Evolutionary conservation across 805 yeast genomes (phyloP), one percentile per base, ranked within the genome.

Genomic region (Starmerella tilneyi): DNA sequence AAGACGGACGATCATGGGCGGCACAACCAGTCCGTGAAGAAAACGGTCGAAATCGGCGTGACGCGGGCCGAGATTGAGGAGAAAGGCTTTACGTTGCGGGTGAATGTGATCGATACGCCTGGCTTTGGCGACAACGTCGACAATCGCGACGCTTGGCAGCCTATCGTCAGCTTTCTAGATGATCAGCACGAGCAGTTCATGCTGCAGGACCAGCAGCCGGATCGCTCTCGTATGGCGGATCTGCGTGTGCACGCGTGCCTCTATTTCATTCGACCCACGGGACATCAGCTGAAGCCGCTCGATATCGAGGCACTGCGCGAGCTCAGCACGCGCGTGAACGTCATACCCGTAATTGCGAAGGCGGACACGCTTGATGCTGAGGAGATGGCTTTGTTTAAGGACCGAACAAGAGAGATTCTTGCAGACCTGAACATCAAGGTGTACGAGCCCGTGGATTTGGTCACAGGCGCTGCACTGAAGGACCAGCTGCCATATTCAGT

Each of bases 191-290:
- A 75, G 62, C 62, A 65, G 19, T 73, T 66, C 63, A 78, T 74
- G 72, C 76, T 76, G 51, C 94, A 84, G 65, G 85, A 81, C 56
- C 83, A 76, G 60, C 88, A 81, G 61, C 88, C 88, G 12, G 63
- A 71, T 52, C 72, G 89, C 44, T 41, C 52, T 49, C 62, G 64
- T 56, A 68, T 69, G 46, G 54, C 58, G 11, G 95, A 88, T 58
- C 65, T 72, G 52, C 72, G 94, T 45, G 79, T 89, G 31, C 95
- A 89, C 66, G 83, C 79, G 28, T 85, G 96, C 60, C 62, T 89
- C 36, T 89, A 85, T 66, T 83, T 89, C 60, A 69, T 89, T 44
- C 71, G 76, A 5, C 89, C 94, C 0, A 70, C 79, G 4, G 76
- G 78, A 32, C 73, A 70, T 49, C 73, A 78, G 3, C 61, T 84